Evolutionary conservation across 768 basidiomycete genomes (phyloP), one percentile per base, ranked within the genome.

Genomic region (Hericium alpestre): DNA sequence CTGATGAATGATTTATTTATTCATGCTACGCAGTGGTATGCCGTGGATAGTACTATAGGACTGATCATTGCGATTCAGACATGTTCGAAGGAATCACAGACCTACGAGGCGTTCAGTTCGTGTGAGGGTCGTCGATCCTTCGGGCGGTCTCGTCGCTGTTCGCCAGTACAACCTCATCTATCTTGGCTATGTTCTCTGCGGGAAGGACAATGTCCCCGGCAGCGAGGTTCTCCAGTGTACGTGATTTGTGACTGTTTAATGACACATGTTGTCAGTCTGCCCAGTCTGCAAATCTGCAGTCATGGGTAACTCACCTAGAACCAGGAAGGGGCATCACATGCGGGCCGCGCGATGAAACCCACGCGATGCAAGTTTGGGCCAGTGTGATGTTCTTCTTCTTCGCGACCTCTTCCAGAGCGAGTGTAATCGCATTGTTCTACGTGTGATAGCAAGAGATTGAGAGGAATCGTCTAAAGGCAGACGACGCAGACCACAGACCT

Each of bases 251-350:
- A 46, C 43, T 46, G 25, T 25, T 25, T 5, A 25, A 25, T 16
- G 4, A 20, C 20, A 18, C 15, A n/a, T 18, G n/a, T 7, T 9
- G 18, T 18, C n/a, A n/a, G 20, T 3, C 20, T n/a, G 16, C 43
- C 8, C 43, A 11, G 7, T 20, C 43, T 3, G 18, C 16, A 18
- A 20, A 2, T 3, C 6, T 20, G 20, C 16, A 15, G n/a, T 9
- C 9, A 3, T 3, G 4, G 3, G 5, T 32, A 4, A 18, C 43
- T 46, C 16, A 46, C 38, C 37, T 51, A 23, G 71, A 72, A 3
- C 78, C 78, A 1, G 78, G 77, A 22, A 79, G 69, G 3, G 77
- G 76, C 59, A 79, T 70, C 22, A 74, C 69, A 61, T 75, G 67
- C 15, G 56, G 47, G 27, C 71, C 71, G 11, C 69, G 66, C 3